Percentiles rank a stretch among this genome's conserved stretches.
Conservation (phyloP, 129 eudicot genomes). For the Heracleum sosnowskyi region DNA sequence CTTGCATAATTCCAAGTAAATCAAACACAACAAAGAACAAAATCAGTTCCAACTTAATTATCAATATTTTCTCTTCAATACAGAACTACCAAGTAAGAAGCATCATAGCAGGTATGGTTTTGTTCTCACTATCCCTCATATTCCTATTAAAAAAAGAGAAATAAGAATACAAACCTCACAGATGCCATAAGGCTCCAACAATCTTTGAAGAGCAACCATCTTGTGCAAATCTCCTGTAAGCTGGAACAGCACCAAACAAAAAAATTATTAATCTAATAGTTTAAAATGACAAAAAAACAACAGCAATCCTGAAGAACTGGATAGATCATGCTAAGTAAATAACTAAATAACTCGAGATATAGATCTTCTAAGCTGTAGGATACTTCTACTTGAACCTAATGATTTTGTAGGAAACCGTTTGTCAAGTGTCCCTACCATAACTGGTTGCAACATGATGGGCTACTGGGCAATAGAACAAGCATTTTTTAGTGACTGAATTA, state of each 20-base stretch:
- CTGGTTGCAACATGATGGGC: neutral
- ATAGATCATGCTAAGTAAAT: neutral
- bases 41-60: neutral
- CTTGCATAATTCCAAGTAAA: neutral
- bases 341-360: neutral
- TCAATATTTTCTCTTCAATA: neutral
- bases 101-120: neutral
- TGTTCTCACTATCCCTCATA: neutral
- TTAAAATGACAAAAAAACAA: neutral
- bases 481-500: neutral
- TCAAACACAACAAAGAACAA: neutral
- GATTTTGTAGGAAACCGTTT: neutral
- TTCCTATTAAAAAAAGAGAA: neutral
- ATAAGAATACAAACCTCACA: slow-evolving; percentile 57
- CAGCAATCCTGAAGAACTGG: neutral
- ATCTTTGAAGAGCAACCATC: slow-evolving; percentile 74
- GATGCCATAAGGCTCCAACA: slow-evolving; percentile 85
- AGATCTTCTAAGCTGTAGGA: neutral
- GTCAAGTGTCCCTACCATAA: neutral
- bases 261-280: slow-evolving; percentile 7
- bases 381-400: neutral
- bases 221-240: slow-evolving; percentile 80
- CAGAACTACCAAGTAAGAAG: neutral
- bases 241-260: slow-evolving; percentile 27
- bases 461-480: too few relatives aligned